Base-by-base conservation (phyloP, 2,329 filamentous ascomycete genomes). In the Zymoseptoria passerinii region DNA sequence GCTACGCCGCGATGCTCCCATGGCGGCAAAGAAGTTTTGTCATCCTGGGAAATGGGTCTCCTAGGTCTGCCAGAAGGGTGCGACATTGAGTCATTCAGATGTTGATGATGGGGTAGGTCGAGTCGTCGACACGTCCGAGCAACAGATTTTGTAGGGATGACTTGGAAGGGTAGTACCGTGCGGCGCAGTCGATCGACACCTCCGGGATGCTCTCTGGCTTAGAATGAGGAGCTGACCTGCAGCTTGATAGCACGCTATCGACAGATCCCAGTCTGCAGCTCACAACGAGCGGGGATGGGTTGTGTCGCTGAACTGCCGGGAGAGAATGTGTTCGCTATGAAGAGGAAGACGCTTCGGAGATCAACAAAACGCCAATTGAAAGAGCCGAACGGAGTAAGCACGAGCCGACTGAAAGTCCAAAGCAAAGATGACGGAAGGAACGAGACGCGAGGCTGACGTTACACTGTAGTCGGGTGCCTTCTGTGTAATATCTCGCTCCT, bases 1-100 rank as follows among this genome's bases (percentile, higher is more conserved):
- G 62, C 49, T 8, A 64, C 51, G 28, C 50, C 58, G 20, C 60
- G 54, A 20, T 55, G 54, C 50, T 65, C 62, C 63, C 62, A 65
- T 52, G 62, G 63, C 48, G 63, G 63, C 10, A 50, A 23, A 16
- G 52, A 27, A 20, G 23, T 8, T 10, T 8, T 20, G 13, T 50
- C 16, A n/a, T n/a, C 10, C 7, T 23, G 28, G n/a, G 23, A 27
- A 27, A 4, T 9, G 6, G 50, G 50, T 9, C 9, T 4, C 8
- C 28, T 23, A 28, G 23, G 9, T 28, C 10, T 18, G n/a, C 28
- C 16, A 28, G 50, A 29, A 9, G 50, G 28, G 16, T 8, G 8
- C n/a, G 50, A 52, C 23, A 28, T 28, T 28, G 50, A 52, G 27
- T 52, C 50, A 27, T 28, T 52, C 23, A 23, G n/a, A 52, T 18